Base-by-base conservation (phyloP, 1,284 basidiomycete genomes). In the Sporisorium graminicola region DNA sequence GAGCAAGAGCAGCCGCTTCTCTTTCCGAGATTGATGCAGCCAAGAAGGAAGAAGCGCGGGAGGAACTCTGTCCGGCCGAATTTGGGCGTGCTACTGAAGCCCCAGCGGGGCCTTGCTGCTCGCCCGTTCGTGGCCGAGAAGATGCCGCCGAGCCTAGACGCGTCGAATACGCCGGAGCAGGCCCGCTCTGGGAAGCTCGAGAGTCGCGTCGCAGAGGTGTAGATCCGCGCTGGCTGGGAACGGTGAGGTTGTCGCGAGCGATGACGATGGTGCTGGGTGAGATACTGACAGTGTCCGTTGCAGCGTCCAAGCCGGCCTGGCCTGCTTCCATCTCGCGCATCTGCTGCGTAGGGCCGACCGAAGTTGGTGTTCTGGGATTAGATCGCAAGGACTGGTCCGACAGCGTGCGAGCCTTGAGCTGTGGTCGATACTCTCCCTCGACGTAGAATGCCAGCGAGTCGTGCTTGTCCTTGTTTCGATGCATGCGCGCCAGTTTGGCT, bases 361-460 rank as follows among this genome's bases (percentile, higher is more conserved):
- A 44, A 1, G 51, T 46, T 1, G 62, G 57, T 12, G 65, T 65
- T 42, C 64, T 51, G 0, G 68, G 53, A 1, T 60, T 46, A 1
- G 70, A 66, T 12, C 44, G 54, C 31, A 66, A 31, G 16, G 69
- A 70, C 12, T 44, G 62, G 37, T 47, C 61, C 24, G 67, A 70
- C 29, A 58, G 55, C 18, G 69, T 58, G 9, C 55, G 58, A 13
- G 58, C 33, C 44, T 62, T 52, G 42, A 56, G 61, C n/a, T 76
- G 63, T 12, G 65, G 64, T 2, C 74, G 54, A 27, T 47, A 72
- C 44, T 76, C 74, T 51, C 74, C 74, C 52, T 76, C 74, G 31
- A 76, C 68, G 43, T 76, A 76, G 44, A 67, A 76, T 4, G 46
- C 60, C 18, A 65, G 37, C 13, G 68, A 76, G 42, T 76, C 74